A percentile compares a stretch with the other conserved stretches of the same genome.
phyloP scores from a whole-genome alignment of 108 stramenopile genomes.

The Halocafeteria seosinensis region DNA sequence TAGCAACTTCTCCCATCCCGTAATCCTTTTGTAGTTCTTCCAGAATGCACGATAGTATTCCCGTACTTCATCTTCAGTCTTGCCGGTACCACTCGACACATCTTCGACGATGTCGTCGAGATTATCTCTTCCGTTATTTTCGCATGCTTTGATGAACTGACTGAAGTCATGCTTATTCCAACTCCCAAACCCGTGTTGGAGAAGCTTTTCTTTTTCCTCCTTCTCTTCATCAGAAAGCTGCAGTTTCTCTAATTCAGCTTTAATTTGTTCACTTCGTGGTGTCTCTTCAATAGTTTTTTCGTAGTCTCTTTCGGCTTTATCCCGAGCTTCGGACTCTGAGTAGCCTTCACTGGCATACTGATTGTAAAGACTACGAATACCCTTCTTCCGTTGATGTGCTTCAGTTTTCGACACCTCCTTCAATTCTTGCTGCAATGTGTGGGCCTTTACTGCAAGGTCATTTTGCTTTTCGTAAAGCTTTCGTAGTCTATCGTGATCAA shows the following conservation, averaged over 20 bases:
- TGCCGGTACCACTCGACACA: constrained; percentile 60
- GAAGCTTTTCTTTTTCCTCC: constrained; percentile 62
- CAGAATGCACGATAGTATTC: constrained; percentile 70
- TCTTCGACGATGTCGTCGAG: constrained; percentile 59
- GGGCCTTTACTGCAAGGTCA: constrained; percentile 44
- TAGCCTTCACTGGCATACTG: constrained; percentile 1
- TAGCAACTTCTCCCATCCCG: constrained; percentile 61
- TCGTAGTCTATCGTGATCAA: constrained; percentile 56
- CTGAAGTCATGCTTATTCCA: constrained; percentile 76
- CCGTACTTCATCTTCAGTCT: constrained; percentile 57
- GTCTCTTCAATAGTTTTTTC: neutral
- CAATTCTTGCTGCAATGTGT: constrained; percentile 48
- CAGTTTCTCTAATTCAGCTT: neutral
- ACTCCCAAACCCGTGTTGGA: constrained; percentile 71
- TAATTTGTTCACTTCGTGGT: too few species aligned
- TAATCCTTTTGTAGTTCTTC: constrained; percentile 57
- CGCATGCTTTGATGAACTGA: constrained; percentile 63
- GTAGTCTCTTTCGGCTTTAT: neutral
- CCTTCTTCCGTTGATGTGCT: constrained; percentile 20
- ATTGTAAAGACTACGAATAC: constrained; percentile 7
- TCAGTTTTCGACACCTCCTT: constrained; percentile 48
- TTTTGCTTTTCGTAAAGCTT: constrained; percentile 54
- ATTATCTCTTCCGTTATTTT: constrained; percentile 73
- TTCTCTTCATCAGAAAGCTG: constrained; percentile 46
- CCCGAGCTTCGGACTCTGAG: neutral